Base-by-base conservation (phyloP, 2,329 filamentous ascomycete genomes). In the Dactylellina parvicollis region DNA sequence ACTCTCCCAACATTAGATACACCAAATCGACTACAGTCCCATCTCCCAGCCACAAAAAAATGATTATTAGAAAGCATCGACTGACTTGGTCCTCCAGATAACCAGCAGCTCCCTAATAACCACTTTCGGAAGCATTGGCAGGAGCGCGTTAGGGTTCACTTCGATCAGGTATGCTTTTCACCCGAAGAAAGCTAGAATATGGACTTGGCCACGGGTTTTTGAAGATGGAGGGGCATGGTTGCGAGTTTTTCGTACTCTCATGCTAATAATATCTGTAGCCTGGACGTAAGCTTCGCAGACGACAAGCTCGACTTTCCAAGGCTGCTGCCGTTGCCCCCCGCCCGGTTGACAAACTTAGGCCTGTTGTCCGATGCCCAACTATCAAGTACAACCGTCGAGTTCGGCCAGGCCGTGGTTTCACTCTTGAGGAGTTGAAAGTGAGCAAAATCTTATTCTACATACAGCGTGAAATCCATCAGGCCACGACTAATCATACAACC, bases 111-210 rank as follows among this genome's bases (percentile, higher is more conserved):
- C 55, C 77, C 77, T 61, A 77, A 76, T 69, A 77, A 77, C 71
- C 77, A 97, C 84, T 96, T 96, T 92, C 93, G 92, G 86, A 97
- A 96, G 92, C 93, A 99, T 88, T 99, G 95, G 95, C 93, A 98
- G 86, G 92, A 92, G 86, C 92, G 93, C 86, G 95, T 99, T 83
- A 92, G 92, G 86, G 91, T 92, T 85, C 95, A 99, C 89, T 99
- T 99, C 87, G 92, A 99, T 88, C 95, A 98, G 92, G 94, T 72
- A 44, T 47, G 24, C 12, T n/a, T 50, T 96, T 94, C 86, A 81
- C 84, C 82, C 80, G 70, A 74, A 74, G 75, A 66, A 56, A n/a
- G 44, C 12, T 24, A 78, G 76, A 79, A 74, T 54, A 77, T 74
- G 73, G 79, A n/a, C n/a, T n/a, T n/a, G n/a, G n/a, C n/a, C n/a